Evolutionary conservation across 257 asterid species (phyloP), one percentile per base, ranked within the genome.

Genomic region (Ophiorrhiza pumila): DNA sequence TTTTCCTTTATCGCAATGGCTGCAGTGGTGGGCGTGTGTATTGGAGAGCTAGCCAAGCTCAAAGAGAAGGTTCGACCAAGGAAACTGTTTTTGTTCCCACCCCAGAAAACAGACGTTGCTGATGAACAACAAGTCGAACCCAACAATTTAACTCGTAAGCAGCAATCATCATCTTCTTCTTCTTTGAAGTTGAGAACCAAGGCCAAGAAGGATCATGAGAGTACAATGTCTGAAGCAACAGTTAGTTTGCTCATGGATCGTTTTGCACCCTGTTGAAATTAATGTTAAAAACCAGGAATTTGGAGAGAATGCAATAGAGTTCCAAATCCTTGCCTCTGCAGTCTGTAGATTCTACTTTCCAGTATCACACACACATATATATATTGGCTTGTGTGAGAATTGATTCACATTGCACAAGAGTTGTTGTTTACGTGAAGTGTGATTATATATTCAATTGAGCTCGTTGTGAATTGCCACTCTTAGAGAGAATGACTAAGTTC

Each of bases 181-280:
- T 55, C 79, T 1, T 64, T 52, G 18, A 57, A 80, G 56, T 69
- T 73, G 9, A 52, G 70, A 17, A 60, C 69, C 14, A 76, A 71
- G 69, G 68, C 52, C 29, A 43, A 68, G 56, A 43, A 68, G 56
- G 77, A 73, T 22, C 60, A 53, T 25, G 88, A 84, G 13, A 84
- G 76, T 35, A 58, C 77, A 37, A 79, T 87, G 85, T 85, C 83
- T 0, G 97, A 91, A 73, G 76, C 85, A 17, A 81, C 89, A 1
- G 70, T 90, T 4, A 76, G 75, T 42, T 71, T 88, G 87, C 90
- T 91, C 79, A 81, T 91, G 85, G 97, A 91, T 81, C 91, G 95
- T 3, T 89, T 89, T 65, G 90, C 92, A n/a, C 91, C 95, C 1
- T 82, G 85, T 42, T 91, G 83, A 84, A n/a, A n/a, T n/a, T n/a